phyloP scores from a whole-genome alignment of 2,329 filamentous ascomycete species.

The Dissoconium aciculare region DNA sequence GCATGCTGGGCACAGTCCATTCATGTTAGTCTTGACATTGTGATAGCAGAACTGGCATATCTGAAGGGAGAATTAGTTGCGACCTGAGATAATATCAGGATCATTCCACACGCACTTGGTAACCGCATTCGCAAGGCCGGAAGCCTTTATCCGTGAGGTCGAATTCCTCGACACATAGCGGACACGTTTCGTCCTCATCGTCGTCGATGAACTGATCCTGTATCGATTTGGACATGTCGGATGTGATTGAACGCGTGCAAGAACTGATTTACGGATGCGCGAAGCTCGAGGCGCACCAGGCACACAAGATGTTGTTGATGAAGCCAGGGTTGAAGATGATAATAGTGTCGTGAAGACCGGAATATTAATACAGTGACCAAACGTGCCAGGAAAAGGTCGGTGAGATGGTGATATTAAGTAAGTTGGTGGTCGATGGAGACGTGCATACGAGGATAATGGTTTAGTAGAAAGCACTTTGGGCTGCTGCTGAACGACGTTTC shows the following conservation, averaged over 20 bases:
- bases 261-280: conserved; percentile 1
- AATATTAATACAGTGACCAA: neutral
- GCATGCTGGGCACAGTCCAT: conserved; percentile 93
- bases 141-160: conserved; percentile 97
- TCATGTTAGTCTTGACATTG: conserved; percentile 97
- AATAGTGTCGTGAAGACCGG: too few species aligned
- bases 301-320: conserved; percentile 1
- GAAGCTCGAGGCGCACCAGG: conserved; percentile 1
- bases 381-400: neutral
- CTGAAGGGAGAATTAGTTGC: conserved; percentile 40
- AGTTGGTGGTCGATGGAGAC: too few species aligned
- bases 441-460: too few species aligned
- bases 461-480: too few species aligned
- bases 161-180: conserved; percentile 96
- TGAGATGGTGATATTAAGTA: conserved; percentile 1
- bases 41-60: conserved; percentile 99
- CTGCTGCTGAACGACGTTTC: too few species aligned
- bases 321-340: too few species aligned
- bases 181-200: conserved; percentile 49
- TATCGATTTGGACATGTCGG: conserved; percentile 33
- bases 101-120: conserved; percentile 77
- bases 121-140: conserved; percentile 89
- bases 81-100: too few species aligned
- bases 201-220: conserved; percentile 42
- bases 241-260: conserved; percentile 9